Evolutionary conservation across 805 yeast genomes (phyloP).

Genomic region (Lipomyces kockii): DNA sequence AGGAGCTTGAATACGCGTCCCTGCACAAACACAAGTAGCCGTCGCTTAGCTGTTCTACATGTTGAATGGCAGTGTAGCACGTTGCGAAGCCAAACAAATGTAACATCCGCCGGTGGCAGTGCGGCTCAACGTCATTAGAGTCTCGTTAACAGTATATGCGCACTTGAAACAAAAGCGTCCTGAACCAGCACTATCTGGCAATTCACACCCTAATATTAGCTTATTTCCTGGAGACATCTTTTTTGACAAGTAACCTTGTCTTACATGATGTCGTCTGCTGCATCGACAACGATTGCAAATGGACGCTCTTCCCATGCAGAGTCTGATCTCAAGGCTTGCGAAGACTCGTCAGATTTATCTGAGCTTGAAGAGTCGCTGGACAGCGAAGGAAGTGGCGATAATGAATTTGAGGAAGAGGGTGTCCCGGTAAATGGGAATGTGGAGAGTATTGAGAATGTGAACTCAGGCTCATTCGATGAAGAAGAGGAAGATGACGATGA

Average conservation of each 20-base stretch:
- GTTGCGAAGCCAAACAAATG: no score
- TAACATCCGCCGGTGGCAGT: background rate
- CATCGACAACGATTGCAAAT: background rate
- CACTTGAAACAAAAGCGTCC: background rate
- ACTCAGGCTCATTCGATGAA: background rate
- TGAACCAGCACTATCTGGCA: background rate
- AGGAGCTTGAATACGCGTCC: no score
- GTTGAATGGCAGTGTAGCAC: no score
- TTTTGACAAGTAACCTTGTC: background rate
- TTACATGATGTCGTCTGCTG: background rate
- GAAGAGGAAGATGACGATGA: background rate
- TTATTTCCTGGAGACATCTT: background rate
- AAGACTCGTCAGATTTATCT: slow-evolving; percentile 31
- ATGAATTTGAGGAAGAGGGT: background rate
- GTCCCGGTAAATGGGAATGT: background rate
- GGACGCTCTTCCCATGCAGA: background rate
- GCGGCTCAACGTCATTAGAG: background rate
- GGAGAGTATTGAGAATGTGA: background rate
- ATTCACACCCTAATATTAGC: background rate
- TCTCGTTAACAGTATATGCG: background rate
- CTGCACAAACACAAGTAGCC: no score
- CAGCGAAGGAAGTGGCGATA: slow-evolving; percentile 3
- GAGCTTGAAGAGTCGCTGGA: slow-evolving; percentile 21
- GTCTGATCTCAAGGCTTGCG: background rate
- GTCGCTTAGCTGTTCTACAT: no score